Evolutionary conservation across 2,329 filamentous ascomycete genomes (phyloP), one percentile per base, ranked within the genome.

Genomic region (Botryotinia globosa): DNA sequence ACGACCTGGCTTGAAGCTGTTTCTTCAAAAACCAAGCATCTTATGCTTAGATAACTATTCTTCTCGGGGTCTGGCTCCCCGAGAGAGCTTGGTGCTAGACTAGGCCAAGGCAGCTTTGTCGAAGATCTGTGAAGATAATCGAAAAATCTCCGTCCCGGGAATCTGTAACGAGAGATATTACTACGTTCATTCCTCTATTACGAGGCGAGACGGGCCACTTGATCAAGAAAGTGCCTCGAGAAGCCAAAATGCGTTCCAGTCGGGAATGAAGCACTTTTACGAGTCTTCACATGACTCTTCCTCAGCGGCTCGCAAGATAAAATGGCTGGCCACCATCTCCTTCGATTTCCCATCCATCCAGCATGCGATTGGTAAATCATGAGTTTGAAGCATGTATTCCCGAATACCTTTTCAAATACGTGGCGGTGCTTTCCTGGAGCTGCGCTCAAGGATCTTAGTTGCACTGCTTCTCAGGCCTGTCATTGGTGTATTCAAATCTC

Each of bases 121-220:
- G n/a, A 64, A 64, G n/a, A 64, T 8, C 62, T 32, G 42, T 64
- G n/a, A 64, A 20, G 39, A 64, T 22, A 45, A 45, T 64, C n/a
- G 39, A 32, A 64, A 64, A 45, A 7, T 22, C 2, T 32, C 7
- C n/a, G 39, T 1, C 18, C 10, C 9, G 9, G 16, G 10, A 8
- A 34, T 5, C n/a, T 44, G 18, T 45, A 64, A 29, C n/a, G 62
- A 64, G 62, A 64, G 62, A 64, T 45, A 32, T 64, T 45, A 37
- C 29, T 65, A 48, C 63, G 29, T 48, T 48, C 42, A 65, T 5
- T 29, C 0, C 56, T 2, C 29, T 1, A 0, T 5, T 0, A 34
- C 3, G 18, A 18, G 7, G 3, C 16, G n/a, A 56, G 51, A 3
- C 16, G 3, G 16, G 2, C 14, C n/a, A 32, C 3, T 20, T 6